These are phyloP conservation scores for Pleurotus eryngii DNA, from an alignment of 768 basidiomycete species.

Conservation along the genomic window DNA sequence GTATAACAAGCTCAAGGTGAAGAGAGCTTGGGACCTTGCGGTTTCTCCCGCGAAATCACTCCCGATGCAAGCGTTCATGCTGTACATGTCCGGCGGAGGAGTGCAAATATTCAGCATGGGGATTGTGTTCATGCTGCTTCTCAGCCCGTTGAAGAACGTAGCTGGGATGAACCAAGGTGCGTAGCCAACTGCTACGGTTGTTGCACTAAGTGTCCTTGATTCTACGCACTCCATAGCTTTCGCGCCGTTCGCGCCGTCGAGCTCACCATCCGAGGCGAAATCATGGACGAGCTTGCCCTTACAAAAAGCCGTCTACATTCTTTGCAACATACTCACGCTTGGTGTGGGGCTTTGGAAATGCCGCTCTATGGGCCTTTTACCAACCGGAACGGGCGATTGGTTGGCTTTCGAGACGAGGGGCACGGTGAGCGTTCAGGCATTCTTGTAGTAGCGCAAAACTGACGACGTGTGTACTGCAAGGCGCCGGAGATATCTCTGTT, in stretches of 20 bases:
- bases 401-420: conserved; percentile 87
- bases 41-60: conserved; percentile 83
- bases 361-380: conserved; percentile 86
- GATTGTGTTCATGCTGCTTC: conserved; percentile 89
- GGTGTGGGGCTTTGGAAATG: conserved; percentile 92
- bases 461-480: conserved; percentile 19
- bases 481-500: conserved; percentile 43
- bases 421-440: conserved; percentile 40
- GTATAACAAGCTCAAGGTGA: conserved; percentile 68
- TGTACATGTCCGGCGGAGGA: conserved; percentile 96
- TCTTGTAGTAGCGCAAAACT: background rate
- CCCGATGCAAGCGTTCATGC: conserved; percentile 97
- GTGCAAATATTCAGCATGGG: conserved; percentile 98
- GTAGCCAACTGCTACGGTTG: conserved; percentile 19
- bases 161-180: conserved; percentile 74
- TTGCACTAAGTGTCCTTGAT: background rate
- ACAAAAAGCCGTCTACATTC: conserved; percentile 69
- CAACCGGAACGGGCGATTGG: conserved; percentile 92
- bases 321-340: conserved; percentile 75
- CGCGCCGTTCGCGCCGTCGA: conserved; percentile 68
- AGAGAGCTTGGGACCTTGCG: conserved; percentile 84
- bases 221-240: conserved; percentile 46
- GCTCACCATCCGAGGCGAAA: conserved; percentile 38
- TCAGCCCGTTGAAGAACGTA: conserved; percentile 82
- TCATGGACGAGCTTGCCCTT: conserved; percentile 55